Evolutionary conservation across 306 rosid genomes (phyloP).

Genomic region (Gynostemma pentaphyllum): DNA sequence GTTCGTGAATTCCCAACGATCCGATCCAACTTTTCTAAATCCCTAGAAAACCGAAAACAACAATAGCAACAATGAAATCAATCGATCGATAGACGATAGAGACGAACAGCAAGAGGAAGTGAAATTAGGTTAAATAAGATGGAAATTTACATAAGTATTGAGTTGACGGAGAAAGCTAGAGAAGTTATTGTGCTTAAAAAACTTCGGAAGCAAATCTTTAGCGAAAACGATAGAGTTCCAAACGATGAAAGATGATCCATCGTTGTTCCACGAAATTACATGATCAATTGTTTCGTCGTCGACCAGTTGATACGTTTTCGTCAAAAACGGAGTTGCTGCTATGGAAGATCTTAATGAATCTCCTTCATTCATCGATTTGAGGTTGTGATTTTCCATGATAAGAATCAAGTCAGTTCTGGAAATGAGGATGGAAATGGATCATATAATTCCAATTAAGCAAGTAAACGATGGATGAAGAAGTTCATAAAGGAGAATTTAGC

Average conservation of each 20-base stretch:
- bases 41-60: constrained; percentile 30
- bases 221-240: constrained; percentile 90
- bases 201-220: constrained; percentile 71
- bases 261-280: constrained; percentile 80
- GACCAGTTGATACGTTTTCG: constrained; percentile 66
- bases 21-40: constrained; percentile 73
- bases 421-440: background rate
- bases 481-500: too few species aligned
- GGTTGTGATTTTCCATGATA: constrained; percentile 32
- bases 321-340: constrained; percentile 76
- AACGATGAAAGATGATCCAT: constrained; percentile 85
- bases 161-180: constrained; percentile 93
- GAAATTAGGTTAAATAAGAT: too few species aligned
- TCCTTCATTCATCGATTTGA: constrained; percentile 7
- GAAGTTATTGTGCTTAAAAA: constrained; percentile 87
- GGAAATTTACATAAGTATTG: constrained; percentile 62
- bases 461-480: too few species aligned
- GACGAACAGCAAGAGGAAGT: background rate
- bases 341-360: constrained; percentile 42
- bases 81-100: background rate
- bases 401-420: background rate
- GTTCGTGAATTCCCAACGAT: constrained; percentile 90
- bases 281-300: constrained; percentile 62
- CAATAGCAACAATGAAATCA: background rate
- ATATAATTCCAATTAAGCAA: background rate